Base-by-base conservation (phyloP, 768 basidiomycete species). In the Macrolepiota fuliginosa region DNA sequence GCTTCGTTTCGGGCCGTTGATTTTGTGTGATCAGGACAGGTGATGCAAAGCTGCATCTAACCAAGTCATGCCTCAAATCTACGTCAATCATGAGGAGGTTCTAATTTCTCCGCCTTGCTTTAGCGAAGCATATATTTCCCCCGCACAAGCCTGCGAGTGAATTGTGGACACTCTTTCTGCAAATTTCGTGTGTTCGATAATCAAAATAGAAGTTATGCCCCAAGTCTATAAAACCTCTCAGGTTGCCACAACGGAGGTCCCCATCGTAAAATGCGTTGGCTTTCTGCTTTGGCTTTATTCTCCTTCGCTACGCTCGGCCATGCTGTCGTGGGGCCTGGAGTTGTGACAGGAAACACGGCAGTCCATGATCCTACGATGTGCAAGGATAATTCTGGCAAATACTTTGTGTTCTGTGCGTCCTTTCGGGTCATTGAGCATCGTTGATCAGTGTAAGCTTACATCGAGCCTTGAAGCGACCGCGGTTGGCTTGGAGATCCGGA, bases 361-460 rank as follows among this genome's bases (percentile, higher is more conserved):
- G 78, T 79, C 3, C 79, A 80, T 63, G 81, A 83, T 63, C 81
- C 81, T 2, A 76, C 79, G 3, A 76, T 83, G 70, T 84, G 82
- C 71, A 81, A 79, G 62, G 81, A 83, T 63, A 73, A 70, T 32
- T 66, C 65, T 37, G 81, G 81, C 24, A 78, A 71, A 58, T 83
- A 79, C 58, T 84, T 76, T 61, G 69, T 83, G 7, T 83, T 83
- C 67, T 80, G 80, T 81, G 55, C 55, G 77, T 72, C 19, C 42
- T 47, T 46, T 17, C 15, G 36, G 42, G 11, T 37, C 22, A 56
- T 15, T 11, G 13, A 12, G 17, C 7, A 45, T 45, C 17, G 17
- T 9, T 45, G 6, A 7, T 15, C 6, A 4, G 42, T n/a, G 1
- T 45, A 15, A 10, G 15, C 17, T 19, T n/a, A n/a, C 7, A 9